A percentile compares a stretch with the other conserved stretches of the same genome.
Conservation (phyloP, 2,329 filamentous ascomycete species). For the Thielaviopsis populi region DNA sequence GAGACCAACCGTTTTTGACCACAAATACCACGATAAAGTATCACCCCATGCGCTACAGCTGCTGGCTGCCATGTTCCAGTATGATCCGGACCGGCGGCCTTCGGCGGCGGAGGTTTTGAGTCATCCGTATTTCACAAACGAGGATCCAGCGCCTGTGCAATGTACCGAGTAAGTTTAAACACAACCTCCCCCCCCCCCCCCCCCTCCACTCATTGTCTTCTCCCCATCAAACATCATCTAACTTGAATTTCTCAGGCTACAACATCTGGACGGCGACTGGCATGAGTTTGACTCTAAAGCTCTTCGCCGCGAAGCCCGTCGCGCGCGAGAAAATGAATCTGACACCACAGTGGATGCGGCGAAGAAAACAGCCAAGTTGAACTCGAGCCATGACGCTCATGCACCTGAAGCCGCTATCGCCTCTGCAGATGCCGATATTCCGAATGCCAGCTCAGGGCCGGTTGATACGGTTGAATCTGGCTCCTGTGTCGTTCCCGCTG, state of each 20-base stretch:
- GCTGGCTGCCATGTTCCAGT: constrained; percentile 70
- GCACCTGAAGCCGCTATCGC: neutral
- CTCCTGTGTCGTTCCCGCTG: neutral
- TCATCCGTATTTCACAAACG: constrained; percentile 75
- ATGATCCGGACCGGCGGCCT: constrained; percentile 72
- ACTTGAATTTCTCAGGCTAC: constrained; percentile 40
- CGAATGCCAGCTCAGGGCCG: neutral
- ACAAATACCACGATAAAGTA: constrained; percentile 65
- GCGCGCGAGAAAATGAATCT: constrained; percentile 27
- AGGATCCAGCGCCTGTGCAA: constrained; percentile 63
- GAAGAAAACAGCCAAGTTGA: neutral
- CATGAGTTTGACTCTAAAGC: constrained; percentile 98
- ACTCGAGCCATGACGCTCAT: neutral
- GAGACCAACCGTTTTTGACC: constrained; percentile 59
- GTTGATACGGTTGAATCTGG: neutral
- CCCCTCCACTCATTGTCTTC: neutral
- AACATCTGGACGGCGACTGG: constrained; percentile 81
- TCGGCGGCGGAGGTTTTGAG: constrained; percentile 69
- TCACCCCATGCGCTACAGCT: constrained; percentile 72
- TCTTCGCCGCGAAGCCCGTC: constrained; percentile 75
- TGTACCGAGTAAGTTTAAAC: constrained; percentile 55
- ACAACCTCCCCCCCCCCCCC: constrained; percentile 5
- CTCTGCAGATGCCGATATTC: too few species aligned
- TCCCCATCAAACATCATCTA: constrained; percentile 19
- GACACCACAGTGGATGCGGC: constrained; percentile 22